Evolutionary conservation across 2,329 filamentous ascomycete species (phyloP).

Genomic region (Sclerotinia spermophila): DNA sequence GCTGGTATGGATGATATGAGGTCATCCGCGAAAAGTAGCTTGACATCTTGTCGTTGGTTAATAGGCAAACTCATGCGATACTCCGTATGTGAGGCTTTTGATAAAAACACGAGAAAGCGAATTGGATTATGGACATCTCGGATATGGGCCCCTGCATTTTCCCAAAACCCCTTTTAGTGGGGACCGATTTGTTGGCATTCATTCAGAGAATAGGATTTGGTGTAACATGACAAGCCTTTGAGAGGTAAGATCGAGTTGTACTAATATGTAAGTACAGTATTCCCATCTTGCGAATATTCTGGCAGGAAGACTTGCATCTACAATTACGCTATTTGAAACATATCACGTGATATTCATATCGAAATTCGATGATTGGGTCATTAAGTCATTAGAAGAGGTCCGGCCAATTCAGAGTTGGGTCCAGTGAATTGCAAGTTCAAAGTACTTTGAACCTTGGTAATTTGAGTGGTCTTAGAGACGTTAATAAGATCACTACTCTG

Average conservation of each 20-base stretch:
- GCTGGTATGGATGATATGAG: conserved; percentile 32
- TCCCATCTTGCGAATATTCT: not conserved
- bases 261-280: not conserved
- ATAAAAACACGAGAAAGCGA: conserved; percentile 2
- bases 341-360: not conserved
- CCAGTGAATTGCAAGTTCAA: not conserved
- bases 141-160: conserved; percentile 14
- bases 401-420: not conserved
- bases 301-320: not conserved
- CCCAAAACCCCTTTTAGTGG: conserved; percentile 1
- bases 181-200: not conserved
- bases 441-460: not conserved
- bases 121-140: conserved; percentile 5
- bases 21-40: conserved; percentile 12
- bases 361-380: not conserved
- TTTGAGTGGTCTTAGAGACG: not conserved
- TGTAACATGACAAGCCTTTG: not conserved
- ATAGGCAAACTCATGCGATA: not conserved
- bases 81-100: not conserved
- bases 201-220: not conserved
- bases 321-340: not conserved
- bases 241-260: not conserved
- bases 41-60: not conserved
- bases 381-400: not conserved
- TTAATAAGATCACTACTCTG: no score